Base-by-base conservation (phyloP, 192 early-diverging fungal genomes). In the Pilaira anomala region DNA sequence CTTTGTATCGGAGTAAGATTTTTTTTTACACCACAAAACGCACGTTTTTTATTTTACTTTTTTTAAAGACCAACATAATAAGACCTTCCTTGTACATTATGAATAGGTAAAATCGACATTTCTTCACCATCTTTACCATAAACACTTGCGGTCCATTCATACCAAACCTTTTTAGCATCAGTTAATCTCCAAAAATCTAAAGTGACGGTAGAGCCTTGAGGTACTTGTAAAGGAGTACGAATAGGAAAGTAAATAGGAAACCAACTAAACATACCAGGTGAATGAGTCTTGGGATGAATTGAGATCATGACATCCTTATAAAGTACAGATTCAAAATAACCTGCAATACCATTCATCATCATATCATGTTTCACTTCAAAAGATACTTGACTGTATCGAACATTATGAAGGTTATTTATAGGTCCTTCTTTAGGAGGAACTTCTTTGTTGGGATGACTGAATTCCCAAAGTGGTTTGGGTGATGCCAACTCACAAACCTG, bases 241-340 rank as follows among this genome's bases (percentile, higher is more conserved):
- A 85, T 48, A 3, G 97, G 97, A 68, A 99, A 98, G 69, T 85
- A 98, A 57, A 99, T 93, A 1, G 97, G 96, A 73, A 99, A 99
- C 97, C 97, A 99, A 66, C 90, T 92, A 65, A 93, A 91, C 97
- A 99, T 99, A 1, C 83, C 93, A 14, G 86, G 80, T 0, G 95
- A 92, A 63, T 98, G 96, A 7, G 91, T 90, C 5, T 56, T 63
- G 2, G 97, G 97, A 46, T 86, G 80, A 61, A 94, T 99, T 49
- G 80, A 83, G 19, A 85, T 69, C 62, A 81, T 78, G 0, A 97
- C 85, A 59, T 93, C 80, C 48, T 87, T 88, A 75, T 97, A 97
- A 28, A 99, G 80, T 30, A 88, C 83, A 1, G 91, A 81, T 67
- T 99, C 96, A 80, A 99, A 99, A 73, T 94, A 99, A 9, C 94